Percentiles rank a stretch among this genome's conserved stretches.
Evolutionary conservation across 305 asterid genomes (phyloP).

Genomic region (Lippia alba): DNA sequence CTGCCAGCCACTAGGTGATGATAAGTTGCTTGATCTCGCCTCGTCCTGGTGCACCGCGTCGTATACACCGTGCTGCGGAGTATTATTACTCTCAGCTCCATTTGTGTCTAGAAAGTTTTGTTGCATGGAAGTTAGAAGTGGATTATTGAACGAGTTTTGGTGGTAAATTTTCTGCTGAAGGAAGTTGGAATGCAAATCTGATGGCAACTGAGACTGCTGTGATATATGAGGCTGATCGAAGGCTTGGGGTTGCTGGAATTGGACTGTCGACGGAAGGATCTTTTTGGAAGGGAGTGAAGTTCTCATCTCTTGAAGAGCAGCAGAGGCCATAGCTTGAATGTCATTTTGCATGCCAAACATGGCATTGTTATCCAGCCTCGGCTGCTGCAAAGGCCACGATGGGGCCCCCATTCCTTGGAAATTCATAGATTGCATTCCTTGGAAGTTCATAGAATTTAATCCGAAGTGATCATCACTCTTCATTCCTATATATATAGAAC

Average conservation of each 20-base stretch:
- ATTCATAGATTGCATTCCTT: constrained; percentile 44
- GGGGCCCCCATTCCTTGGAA: constrained; percentile 47
- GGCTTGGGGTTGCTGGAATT: constrained; percentile 46
- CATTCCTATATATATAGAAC: constrained; percentile 40
- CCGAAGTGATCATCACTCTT: constrained; percentile 44
- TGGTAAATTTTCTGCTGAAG: constrained; percentile 45
- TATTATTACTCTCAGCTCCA: constrained; percentile 25
- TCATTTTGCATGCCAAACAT: constrained; percentile 50
- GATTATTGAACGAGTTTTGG: constrained; percentile 45
- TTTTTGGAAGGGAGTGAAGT: constrained; percentile 44
- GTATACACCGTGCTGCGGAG: constrained; percentile 43
- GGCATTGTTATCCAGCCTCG: constrained; percentile 38
- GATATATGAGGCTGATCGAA: constrained; percentile 39
- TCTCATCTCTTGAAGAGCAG: constrained; percentile 52
- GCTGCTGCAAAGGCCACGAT: constrained; percentile 50
- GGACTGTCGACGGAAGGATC: constrained; percentile 39
- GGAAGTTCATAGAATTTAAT: constrained; percentile 35
- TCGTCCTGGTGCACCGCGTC: constrained; percentile 44
- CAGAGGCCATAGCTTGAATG: constrained; percentile 52
- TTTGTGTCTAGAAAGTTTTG: constrained; percentile 41
- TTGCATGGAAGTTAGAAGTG: constrained; percentile 45
- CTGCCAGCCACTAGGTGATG: constrained; percentile 53
- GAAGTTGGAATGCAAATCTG: constrained; percentile 34
- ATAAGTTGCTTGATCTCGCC: constrained; percentile 38
- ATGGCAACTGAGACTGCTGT: constrained; percentile 42